Conservation (phyloP, 2,329 filamentous ascomycete species). For the Trichophyton rubrum region DNA sequence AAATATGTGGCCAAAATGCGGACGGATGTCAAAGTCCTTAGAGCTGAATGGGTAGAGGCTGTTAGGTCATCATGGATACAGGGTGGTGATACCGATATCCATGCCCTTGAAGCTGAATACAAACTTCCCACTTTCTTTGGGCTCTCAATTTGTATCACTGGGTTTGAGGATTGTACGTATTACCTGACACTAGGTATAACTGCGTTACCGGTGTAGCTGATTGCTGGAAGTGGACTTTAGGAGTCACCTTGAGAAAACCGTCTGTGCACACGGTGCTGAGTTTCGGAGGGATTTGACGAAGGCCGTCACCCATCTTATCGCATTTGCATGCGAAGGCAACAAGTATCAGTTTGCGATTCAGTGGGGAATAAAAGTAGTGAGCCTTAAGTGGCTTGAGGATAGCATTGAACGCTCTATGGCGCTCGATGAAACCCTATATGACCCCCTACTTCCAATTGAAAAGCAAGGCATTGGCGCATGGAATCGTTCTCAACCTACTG, state of each 20-base stretch:
- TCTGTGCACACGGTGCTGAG: slow-evolving; percentile 59
- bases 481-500: slow-evolving; percentile 38
- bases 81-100: slow-evolving; percentile 62
- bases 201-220: not conserved
- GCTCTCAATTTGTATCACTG: slow-evolving; percentile 55
- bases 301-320: slow-evolving; percentile 76
- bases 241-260: slow-evolving; percentile 54
- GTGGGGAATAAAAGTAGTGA: slow-evolving; percentile 71
- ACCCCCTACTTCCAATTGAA: slow-evolving; percentile 56
- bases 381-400: slow-evolving; percentile 72
- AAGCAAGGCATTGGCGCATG: slow-evolving; percentile 69
- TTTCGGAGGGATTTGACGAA: slow-evolving; percentile 84
- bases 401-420: slow-evolving; percentile 79
- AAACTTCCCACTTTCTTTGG: slow-evolving; percentile 35
- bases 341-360: slow-evolving; percentile 80
- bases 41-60: slow-evolving; percentile 71
- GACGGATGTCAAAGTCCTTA: slow-evolving; percentile 72
- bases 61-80: slow-evolving; percentile 68
- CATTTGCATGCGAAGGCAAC: slow-evolving; percentile 62
- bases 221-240: slow-evolving; percentile 37
- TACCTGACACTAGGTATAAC: not conserved
- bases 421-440: slow-evolving; percentile 72
- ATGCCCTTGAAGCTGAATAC: slow-evolving; percentile 51
- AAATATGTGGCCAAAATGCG: slow-evolving; percentile 84
- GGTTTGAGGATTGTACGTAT: slow-evolving; percentile 51